Conservation (phyloP, 148 eudicot genomes). For the Simmondsia chinensis region DNA sequence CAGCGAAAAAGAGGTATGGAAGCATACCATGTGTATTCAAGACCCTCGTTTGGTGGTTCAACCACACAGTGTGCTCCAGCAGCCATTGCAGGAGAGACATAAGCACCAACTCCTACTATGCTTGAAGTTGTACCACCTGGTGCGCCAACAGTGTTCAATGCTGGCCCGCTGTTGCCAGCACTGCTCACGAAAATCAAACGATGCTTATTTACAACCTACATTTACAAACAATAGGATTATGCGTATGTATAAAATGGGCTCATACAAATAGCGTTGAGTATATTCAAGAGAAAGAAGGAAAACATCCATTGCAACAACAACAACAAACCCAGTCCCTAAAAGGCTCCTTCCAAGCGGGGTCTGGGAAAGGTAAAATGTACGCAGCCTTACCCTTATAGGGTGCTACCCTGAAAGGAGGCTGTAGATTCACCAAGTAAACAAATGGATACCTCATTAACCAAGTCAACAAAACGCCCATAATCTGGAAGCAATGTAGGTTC, state of each 20-base stretch:
- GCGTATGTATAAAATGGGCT: not conserved
- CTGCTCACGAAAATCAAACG: conserved; percentile 77
- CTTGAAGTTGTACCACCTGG: conserved; percentile 98
- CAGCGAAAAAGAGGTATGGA: not conserved
- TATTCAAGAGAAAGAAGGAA: conserved; percentile 1
- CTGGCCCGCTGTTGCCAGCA: conserved; percentile 97
- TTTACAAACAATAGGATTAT: conserved; percentile 6
- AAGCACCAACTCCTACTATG: conserved; percentile 97
- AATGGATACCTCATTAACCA: conserved; percentile 69
- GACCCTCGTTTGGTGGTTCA: conserved; percentile 85
- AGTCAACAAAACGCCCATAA: conserved; percentile 98
- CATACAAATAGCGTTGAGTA: not conserved
- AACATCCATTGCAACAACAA: not conserved
- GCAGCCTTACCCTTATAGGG: too few relatives aligned
- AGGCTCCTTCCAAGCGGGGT: too few relatives aligned
- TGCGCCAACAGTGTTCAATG: conserved; percentile 92
- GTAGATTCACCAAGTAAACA: not conserved
- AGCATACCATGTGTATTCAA: conserved; percentile 90
- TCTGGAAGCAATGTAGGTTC: conserved; percentile 86
- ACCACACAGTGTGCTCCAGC: conserved; percentile 88
- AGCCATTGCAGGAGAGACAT: conserved; percentile 99
- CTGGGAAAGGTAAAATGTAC: too few relatives aligned
- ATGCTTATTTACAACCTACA: conserved; percentile 84
- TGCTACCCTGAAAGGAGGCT: too few relatives aligned
- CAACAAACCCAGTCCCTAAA: too few relatives aligned